Percentiles rank a stretch among this genome's conserved stretches.
phyloP scores from a whole-genome alignment of 352 stramenopile genomes.

The Phytophthora brassicae region DNA sequence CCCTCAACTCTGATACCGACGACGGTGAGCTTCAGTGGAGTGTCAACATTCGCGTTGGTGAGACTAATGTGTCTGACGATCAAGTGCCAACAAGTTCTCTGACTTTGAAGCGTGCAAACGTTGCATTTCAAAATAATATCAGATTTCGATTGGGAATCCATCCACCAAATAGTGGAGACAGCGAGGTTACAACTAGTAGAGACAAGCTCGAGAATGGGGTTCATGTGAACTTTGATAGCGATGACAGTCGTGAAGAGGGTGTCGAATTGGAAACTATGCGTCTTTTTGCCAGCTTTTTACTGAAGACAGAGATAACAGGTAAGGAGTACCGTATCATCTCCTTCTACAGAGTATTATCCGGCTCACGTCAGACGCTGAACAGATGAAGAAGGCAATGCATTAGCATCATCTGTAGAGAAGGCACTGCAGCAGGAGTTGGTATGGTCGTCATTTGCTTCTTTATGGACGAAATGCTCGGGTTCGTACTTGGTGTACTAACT shows the following conservation, averaged over 20 bases:
- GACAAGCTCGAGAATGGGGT: constrained; percentile 4
- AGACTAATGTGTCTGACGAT: background rate
- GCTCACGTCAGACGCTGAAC: background rate
- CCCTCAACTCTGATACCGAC: constrained; percentile 15
- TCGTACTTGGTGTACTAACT: background rate
- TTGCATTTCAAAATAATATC: constrained; percentile 19
- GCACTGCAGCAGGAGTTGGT: constrained; percentile 44
- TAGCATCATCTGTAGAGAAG: constrained; percentile 46
- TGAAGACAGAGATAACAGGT: constrained; percentile 41
- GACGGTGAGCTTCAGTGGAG: constrained; percentile 46
- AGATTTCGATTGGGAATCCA: constrained; percentile 49
- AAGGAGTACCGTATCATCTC: background rate
- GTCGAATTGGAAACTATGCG: constrained; percentile 22
- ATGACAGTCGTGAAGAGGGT: constrained; percentile 16
- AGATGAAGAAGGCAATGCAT: constrained; percentile 60
- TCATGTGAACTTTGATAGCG: constrained; percentile 9
- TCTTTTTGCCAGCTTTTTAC: constrained; percentile 32
- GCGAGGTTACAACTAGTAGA: background rate
- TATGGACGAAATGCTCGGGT: constrained; percentile 49
- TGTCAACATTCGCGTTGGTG: constrained; percentile 31
- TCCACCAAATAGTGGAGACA: constrained; percentile 15
- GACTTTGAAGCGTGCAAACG: constrained; percentile 6
- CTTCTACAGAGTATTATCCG: background rate
- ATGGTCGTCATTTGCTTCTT: constrained; percentile 32
- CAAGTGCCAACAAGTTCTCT: background rate